Percentiles rank a stretch among this genome's conserved stretches.
Conservation (phyloP, 805 yeast species). For the Candida sakaeoensis region DNA sequence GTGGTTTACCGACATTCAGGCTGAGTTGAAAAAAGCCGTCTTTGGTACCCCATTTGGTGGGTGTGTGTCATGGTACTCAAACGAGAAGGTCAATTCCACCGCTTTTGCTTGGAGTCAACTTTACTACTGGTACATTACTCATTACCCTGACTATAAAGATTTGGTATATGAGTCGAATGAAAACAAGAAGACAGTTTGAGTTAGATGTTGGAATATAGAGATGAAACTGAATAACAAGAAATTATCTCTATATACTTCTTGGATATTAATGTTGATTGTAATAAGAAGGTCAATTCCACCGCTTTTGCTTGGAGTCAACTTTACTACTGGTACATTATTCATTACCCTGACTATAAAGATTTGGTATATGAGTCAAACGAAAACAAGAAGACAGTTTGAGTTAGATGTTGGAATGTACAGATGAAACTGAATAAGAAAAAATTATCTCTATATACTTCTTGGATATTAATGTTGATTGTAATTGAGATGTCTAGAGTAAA, state of each 20-base stretch:
- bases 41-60: conserved; percentile 40
- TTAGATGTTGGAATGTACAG: too few species aligned
- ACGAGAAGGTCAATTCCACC: conserved; percentile 26
- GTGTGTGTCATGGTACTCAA: conserved; percentile 37
- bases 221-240: too few species aligned
- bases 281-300: conserved; percentile 26
- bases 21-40: conserved; percentile 23
- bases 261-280: not conserved
- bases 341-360: conserved; percentile 24
- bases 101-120: conserved; percentile 38
- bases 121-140: conserved; percentile 25
- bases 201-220: too few species aligned
- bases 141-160: conserved; percentile 24
- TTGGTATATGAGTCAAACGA: conserved; percentile 11
- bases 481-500: conserved; percentile 19
- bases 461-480: not conserved
- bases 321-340: conserved; percentile 25
- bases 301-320: conserved; percentile 38
- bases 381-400: conserved; percentile 1
- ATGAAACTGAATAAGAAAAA: too few species aligned
- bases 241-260: too few species aligned
- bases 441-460: too few species aligned
- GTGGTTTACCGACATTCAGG: conserved; percentile 30
- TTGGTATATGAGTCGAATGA: conserved; percentile 11
- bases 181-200: conserved; percentile 1